phyloP scores from a whole-genome alignment of 805 yeast genomes.

The Naumovozyma castellii region DNA sequence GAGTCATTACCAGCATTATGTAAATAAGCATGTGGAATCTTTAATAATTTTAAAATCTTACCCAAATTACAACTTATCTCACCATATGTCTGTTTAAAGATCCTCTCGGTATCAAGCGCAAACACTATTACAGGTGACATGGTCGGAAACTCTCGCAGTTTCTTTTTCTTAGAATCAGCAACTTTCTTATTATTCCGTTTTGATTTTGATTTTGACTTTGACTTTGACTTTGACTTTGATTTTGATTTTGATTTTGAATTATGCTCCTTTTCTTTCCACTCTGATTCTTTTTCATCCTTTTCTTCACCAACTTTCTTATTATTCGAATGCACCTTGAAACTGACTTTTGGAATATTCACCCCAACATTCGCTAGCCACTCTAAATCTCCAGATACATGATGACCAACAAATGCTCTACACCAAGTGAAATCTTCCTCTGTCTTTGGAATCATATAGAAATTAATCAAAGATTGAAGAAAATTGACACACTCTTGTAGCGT shows the following conservation, averaged over 20 bases:
- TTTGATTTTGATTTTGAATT: not conserved
- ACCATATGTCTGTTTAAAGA: conserved; percentile 36
- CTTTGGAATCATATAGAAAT: conserved; percentile 33
- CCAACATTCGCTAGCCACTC: conserved; percentile 40
- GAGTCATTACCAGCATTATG: conserved; percentile 72
- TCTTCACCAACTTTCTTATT: not conserved
- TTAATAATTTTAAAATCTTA: conserved; percentile 37
- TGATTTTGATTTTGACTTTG: not conserved
- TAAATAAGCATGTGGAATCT: conserved; percentile 46
- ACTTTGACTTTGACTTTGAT: not conserved
- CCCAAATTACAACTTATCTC: conserved; percentile 36
- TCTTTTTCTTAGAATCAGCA: too few species aligned
- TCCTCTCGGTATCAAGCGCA: conserved; percentile 39
- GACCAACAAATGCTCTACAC: conserved; percentile 45
- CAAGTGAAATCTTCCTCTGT: conserved; percentile 19
- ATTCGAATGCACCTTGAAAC: not conserved
- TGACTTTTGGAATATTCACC: conserved; percentile 32
- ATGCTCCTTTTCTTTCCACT: too few species aligned
- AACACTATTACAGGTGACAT: conserved; percentile 1
- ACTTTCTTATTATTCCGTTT: not conserved
- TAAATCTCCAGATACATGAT: conserved; percentile 47
- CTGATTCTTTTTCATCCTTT: not conserved
- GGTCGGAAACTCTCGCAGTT: conserved; percentile 2
- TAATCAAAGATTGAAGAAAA: conserved; percentile 35
- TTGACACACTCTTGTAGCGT: conserved; percentile 28